phyloP scores from a whole-genome alignment of 2,329 filamentous ascomycete species.

The Penicillium sp. region DNA sequence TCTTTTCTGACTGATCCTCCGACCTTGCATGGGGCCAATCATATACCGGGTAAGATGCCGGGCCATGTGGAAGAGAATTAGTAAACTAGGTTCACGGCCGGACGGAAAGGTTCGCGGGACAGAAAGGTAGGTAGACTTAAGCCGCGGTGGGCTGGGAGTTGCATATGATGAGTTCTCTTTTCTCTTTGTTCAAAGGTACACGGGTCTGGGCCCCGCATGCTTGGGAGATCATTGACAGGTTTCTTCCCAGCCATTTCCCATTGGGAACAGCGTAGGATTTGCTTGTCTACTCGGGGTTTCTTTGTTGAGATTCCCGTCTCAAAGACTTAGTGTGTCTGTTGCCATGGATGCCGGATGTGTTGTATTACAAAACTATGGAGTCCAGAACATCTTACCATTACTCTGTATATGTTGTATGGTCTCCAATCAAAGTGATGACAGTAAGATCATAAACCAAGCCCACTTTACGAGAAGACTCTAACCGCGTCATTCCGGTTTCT shows the following conservation, averaged over 20 bases:
- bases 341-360: conserved; percentile 1
- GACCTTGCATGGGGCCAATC: conserved; percentile 9
- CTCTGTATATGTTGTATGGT: neutral
- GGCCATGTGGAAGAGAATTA: conserved; percentile 6
- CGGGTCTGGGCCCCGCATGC: conserved; percentile 4
- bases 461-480: neutral
- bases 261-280: neutral
- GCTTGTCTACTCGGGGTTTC: neutral
- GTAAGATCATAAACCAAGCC: neutral
- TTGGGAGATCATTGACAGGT: neutral
- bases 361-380: neutral
- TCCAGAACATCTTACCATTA: neutral
- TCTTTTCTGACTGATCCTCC: conserved; percentile 14
- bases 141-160: conserved; percentile 6
- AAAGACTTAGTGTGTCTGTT: conserved; percentile 7
- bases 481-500: conserved; percentile 11
- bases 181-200: conserved; percentile 7
- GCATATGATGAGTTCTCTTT: conserved; percentile 10
- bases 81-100: conserved; percentile 21
- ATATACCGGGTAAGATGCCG: neutral
- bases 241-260: neutral
- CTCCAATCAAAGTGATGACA: conserved; percentile 1
- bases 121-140: conserved; percentile 17
- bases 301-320: conserved; percentile 1
- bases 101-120: conserved; percentile 21